Conservation (phyloP, 768 basidiomycete species). For the Russula dissimulans region DNA sequence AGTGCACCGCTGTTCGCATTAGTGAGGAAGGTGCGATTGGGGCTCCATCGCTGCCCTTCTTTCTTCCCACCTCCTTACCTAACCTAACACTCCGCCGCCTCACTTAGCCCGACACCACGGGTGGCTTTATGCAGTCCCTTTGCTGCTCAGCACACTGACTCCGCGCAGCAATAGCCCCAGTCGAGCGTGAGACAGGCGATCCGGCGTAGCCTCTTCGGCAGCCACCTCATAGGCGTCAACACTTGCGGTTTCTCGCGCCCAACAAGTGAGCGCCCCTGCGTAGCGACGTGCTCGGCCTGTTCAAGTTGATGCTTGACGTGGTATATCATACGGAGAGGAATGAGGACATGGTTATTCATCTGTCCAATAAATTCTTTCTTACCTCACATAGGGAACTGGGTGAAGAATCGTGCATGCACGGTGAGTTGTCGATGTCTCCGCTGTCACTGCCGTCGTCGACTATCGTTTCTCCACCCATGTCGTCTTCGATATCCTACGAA, state of each 20-base stretch:
- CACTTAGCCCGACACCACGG: too few species aligned
- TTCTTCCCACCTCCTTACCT: too few species aligned
- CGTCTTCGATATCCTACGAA: slow-evolving; percentile 10
- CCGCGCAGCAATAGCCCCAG: background rate
- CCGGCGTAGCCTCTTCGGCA: slow-evolving; percentile 8
- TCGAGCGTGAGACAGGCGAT: background rate
- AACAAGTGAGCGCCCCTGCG: slow-evolving; percentile 5
- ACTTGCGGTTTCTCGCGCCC: background rate
- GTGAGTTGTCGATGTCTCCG: background rate
- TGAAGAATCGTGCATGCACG: background rate
- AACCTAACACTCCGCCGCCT: too few species aligned
- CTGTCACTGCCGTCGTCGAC: background rate
- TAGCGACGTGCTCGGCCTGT: background rate
- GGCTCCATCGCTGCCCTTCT: too few species aligned
- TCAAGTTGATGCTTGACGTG: background rate
- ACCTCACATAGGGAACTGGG: too few species aligned
- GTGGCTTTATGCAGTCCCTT: too few species aligned
- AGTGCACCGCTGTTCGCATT: too few species aligned
- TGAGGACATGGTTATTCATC: background rate
- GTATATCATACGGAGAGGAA: background rate
- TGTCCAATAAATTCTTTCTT: too few species aligned
- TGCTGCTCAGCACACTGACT: slow-evolving; percentile 1
- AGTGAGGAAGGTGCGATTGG: too few species aligned
- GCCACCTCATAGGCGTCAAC: background rate
- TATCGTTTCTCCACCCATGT: background rate